These are phyloP conservation scores for Gynochthodes officinalis DNA, from an alignment of 257 asterid genomes.

Conservation along the genomic window DNA sequence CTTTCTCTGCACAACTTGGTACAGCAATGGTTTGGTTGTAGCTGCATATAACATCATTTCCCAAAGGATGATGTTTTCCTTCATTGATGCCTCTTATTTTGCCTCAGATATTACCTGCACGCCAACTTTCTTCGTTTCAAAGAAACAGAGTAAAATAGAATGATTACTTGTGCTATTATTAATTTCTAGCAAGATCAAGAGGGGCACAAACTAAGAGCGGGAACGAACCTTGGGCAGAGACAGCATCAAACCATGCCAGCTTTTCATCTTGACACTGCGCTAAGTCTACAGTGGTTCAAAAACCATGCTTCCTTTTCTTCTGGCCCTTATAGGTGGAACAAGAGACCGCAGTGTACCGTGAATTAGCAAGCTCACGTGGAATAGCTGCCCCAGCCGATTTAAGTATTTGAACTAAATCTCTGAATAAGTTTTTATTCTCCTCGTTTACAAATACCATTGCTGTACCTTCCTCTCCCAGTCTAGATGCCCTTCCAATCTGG, in stretches of 20 bases:
- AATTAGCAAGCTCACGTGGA: slow-evolving; percentile 77
- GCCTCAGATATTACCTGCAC: background rate
- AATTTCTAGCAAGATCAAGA: background rate
- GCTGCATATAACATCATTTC: too few species aligned
- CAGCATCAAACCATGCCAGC: background rate
- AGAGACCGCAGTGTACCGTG: slow-evolving; percentile 33
- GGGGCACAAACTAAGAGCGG: background rate
- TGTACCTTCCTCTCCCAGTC: slow-evolving; percentile 79
- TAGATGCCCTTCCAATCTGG: slow-evolving; percentile 92
- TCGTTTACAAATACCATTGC: slow-evolving; percentile 76
- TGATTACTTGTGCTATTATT: background rate
- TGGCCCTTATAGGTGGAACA: slow-evolving; percentile 38
- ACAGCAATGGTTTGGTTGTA: too few species aligned
- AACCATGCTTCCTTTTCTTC: slow-evolving; percentile 61
- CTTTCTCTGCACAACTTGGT: too few species aligned
- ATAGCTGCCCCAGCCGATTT: slow-evolving; percentile 70
- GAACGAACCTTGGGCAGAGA: background rate
- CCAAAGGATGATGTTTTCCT: background rate
- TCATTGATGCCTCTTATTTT: background rate
- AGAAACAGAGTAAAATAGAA: background rate
- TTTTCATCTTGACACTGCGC: background rate
- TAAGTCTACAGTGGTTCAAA: slow-evolving; percentile 17
- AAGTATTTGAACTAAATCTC: slow-evolving; percentile 56
- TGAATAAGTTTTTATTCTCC: slow-evolving; percentile 70
- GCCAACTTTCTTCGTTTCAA: background rate